Conservation (phyloP, 371 early-diverging fungal species). For the Massospora cicadina region DNA sequence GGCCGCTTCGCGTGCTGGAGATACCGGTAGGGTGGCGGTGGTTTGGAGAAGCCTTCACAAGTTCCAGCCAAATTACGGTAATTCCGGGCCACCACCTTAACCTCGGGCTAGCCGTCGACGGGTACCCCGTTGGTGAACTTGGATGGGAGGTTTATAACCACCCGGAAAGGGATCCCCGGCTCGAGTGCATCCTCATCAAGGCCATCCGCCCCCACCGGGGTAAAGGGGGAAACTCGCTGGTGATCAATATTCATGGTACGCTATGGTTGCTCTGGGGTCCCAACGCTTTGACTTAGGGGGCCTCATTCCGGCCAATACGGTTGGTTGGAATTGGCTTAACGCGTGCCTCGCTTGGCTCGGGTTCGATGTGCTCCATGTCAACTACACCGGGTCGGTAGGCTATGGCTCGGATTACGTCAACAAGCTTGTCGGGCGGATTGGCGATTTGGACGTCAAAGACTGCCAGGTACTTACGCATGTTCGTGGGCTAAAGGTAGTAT, state of each 20-base stretch:
- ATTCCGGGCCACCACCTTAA: neutral
- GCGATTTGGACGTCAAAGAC: conserved; percentile 9
- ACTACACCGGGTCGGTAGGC: conserved; percentile 5
- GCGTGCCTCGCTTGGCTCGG: neutral
- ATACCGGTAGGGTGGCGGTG: neutral
- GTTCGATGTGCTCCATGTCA: conserved; percentile 4
- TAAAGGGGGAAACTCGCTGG: neutral
- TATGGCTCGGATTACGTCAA: conserved; percentile 1
- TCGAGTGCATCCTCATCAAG: neutral
- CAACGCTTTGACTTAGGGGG: neutral
- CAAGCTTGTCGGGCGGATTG: neutral
- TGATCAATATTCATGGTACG: conserved; percentile 7
- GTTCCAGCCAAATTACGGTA: neutral
- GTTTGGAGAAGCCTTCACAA: neutral
- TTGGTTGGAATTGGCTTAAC: conserved; percentile 2
- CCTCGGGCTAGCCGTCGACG: neutral
- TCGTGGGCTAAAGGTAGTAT: neutral
- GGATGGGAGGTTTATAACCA: neutral
- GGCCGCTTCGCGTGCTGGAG: neutral
- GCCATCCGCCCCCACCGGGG: neutral
- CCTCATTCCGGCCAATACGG: conserved; percentile 2
- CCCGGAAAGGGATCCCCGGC: neutral
- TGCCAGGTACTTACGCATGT: neutral
- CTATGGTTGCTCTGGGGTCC: neutral
- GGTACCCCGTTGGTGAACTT: neutral